phyloP scores from a whole-genome alignment of 495 filamentous ascomycete species.

The Podospora appendiculata region DNA sequence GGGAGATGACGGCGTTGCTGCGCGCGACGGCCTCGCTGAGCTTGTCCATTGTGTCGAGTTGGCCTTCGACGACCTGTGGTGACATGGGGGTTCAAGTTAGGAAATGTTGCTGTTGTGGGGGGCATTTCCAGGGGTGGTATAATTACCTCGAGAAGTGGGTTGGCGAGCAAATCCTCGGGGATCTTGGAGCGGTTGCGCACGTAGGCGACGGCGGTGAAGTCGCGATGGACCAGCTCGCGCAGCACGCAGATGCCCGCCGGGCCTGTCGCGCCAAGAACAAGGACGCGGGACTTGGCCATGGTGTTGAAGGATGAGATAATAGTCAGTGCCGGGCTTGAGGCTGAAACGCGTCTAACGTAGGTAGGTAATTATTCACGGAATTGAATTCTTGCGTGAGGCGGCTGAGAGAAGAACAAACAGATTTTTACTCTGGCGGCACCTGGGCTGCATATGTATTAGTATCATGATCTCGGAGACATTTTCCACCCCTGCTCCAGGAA shows the following conservation, averaged over 20 bases:
- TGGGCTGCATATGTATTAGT: too few relatives aligned
- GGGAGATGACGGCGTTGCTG: conserved; percentile 7
- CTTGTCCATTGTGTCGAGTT: background rate
- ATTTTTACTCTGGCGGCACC: too few relatives aligned
- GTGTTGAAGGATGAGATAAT: too few relatives aligned
- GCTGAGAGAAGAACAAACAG: too few relatives aligned
- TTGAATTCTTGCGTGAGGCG: too few relatives aligned
- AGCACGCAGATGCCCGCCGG: conserved; percentile 13
- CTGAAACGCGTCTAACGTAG: too few relatives aligned
- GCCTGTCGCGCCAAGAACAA: conserved; percentile 16
- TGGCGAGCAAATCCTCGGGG: conserved; percentile 9
- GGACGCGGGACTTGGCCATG: conserved; percentile 1
- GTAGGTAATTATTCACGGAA: too few relatives aligned
- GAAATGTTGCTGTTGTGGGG: background rate
- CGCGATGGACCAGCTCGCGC: conserved; percentile 12
- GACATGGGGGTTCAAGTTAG: background rate
- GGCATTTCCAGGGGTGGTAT: background rate
- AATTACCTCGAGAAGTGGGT: conserved; percentile 6
- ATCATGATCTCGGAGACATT: too few relatives aligned
- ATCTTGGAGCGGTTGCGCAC: conserved; percentile 12
- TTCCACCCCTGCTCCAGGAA: too few relatives aligned
- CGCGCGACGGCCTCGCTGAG: conserved; percentile 6
- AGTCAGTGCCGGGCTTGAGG: too few relatives aligned
- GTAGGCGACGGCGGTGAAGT: conserved; percentile 8
- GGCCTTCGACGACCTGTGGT: conserved; percentile 8